phyloP scores from a whole-genome alignment of 106 monocot genomes.

The Allium sativum region DNA sequence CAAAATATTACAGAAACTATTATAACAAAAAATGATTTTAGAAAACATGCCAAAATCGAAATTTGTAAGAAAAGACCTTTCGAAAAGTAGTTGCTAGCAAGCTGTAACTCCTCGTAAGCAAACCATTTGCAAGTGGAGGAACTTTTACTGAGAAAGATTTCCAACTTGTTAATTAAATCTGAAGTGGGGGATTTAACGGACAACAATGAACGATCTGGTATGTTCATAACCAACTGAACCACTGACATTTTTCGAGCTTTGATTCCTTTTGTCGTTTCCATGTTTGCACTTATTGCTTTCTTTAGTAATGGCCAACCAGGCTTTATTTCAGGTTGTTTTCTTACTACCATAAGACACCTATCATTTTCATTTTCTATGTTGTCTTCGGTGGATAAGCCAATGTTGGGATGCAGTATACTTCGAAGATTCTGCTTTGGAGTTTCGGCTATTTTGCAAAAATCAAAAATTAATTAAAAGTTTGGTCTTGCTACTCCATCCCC shows the following conservation, averaged over 20 bases:
- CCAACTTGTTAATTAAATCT: slow-evolving; percentile 33
- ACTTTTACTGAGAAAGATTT: slow-evolving; percentile 26
- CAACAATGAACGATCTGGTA: slow-evolving; percentile 47
- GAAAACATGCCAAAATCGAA: slow-evolving; percentile 1
- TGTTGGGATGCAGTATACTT: slow-evolving; percentile 40
- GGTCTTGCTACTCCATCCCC: too few relatives aligned
- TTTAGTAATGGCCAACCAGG: slow-evolving; percentile 85
- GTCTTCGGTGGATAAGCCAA: slow-evolving; percentile 17
- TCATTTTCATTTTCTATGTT: not conserved
- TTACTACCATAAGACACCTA: slow-evolving; percentile 5
- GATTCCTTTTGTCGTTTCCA: slow-evolving; percentile 10
- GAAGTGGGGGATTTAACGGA: not conserved
- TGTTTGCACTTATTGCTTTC: slow-evolving; percentile 11
- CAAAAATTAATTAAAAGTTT: not conserved
- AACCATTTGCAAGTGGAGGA: slow-evolving; percentile 58
- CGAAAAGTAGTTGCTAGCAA: slow-evolving; percentile 48
- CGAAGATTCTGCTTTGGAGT: slow-evolving; percentile 21
- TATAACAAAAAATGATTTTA: not conserved
- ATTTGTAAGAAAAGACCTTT: slow-evolving; percentile 61
- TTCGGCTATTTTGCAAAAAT: too few relatives aligned
- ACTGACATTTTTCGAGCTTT: slow-evolving; percentile 68
- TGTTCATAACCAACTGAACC: slow-evolving; percentile 86
- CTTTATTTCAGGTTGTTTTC: slow-evolving; percentile 18
- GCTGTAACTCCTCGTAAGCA: slow-evolving; percentile 40
- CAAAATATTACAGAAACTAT: too few relatives aligned